These are phyloP conservation scores for Tetraselmis striata DNA, from an alignment of 139 green algal species.

Conservation along the genomic window DNA sequence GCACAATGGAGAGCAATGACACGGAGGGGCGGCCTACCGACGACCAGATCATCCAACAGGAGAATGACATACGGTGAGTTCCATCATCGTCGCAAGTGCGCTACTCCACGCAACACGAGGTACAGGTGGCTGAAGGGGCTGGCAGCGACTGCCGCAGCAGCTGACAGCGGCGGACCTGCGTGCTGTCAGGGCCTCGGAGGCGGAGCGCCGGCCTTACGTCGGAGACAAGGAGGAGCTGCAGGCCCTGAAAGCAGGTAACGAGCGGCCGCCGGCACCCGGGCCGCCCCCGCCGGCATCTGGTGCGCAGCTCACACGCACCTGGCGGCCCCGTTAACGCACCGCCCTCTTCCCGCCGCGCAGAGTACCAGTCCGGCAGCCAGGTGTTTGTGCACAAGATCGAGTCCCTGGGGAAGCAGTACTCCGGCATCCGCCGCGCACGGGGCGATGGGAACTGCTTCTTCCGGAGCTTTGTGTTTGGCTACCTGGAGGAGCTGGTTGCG, in stretches of 20 bases:
- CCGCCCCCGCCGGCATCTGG: not conserved
- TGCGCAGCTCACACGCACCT: constrained; percentile 3
- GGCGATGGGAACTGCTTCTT: constrained; percentile 26
- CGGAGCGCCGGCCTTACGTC: constrained; percentile 38
- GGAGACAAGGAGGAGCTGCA: constrained; percentile 36
- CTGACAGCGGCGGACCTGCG: not conserved
- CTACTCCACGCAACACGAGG: no score
- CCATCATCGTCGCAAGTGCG: not conserved
- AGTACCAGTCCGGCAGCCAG: constrained; percentile 56
- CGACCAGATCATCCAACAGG: constrained; percentile 44
- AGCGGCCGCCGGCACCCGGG: not conserved
- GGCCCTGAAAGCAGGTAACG: constrained; percentile 33
- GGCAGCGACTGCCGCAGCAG: no score
- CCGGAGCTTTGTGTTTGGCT: constrained; percentile 64
- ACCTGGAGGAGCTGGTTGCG: constrained; percentile 63
- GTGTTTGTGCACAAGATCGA: constrained; percentile 72
- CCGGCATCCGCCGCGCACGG: constrained; percentile 37
- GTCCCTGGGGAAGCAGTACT: constrained; percentile 43
- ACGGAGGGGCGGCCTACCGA: constrained; percentile 40
- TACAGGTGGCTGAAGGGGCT: no score
- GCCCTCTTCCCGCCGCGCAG: constrained; percentile 19
- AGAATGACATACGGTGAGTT: constrained; percentile 38
- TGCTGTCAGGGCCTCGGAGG: constrained; percentile 15
- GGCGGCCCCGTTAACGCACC: constrained; percentile 10
- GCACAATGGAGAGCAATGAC: no score